Evolutionary conservation across 768 basidiomycete species (phyloP).

Genomic region (Strobilomyces dryophilus): DNA sequence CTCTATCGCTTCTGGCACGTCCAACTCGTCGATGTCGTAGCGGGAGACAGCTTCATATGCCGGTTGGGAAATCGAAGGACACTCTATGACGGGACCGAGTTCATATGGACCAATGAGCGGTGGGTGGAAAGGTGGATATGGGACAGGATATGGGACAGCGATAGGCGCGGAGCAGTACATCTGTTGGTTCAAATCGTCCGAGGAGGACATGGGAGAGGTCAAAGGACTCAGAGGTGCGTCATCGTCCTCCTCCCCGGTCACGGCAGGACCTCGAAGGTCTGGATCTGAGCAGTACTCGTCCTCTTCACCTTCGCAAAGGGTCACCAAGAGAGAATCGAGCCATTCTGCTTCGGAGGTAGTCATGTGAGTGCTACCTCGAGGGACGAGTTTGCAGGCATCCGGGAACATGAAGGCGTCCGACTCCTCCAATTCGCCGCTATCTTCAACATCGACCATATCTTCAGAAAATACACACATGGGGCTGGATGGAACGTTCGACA

Average conservation of each 20-base stretch:
- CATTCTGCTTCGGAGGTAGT: conserved; percentile 68
- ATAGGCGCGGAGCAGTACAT: conserved; percentile 45
- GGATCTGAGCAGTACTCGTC: conserved; percentile 50
- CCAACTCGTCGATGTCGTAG: conserved; percentile 57
- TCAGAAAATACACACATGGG: conserved; percentile 30
- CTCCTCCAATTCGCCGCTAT: conserved; percentile 39
- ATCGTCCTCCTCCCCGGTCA: conserved; percentile 61
- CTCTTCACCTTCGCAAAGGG: conserved; percentile 66
- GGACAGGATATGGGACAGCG: conserved; percentile 56
- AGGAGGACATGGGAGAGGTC: conserved; percentile 70
- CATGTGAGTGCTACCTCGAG: conserved; percentile 29
- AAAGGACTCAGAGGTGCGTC: conserved; percentile 51
- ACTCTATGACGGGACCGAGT: conserved; percentile 40
- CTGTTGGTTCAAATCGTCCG: conserved; percentile 60
- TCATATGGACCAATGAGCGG: conserved; percentile 52
- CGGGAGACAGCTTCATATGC: conserved; percentile 59
- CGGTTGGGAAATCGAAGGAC: conserved; percentile 37
- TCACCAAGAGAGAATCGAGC: conserved; percentile 78
- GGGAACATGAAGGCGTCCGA: conserved; percentile 78
- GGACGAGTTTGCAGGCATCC: conserved; percentile 58
- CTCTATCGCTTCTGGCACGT: conserved; percentile 79
- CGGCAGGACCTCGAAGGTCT: conserved; percentile 43
- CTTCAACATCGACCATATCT: conserved; percentile 46
- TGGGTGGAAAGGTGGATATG: conserved; percentile 61
- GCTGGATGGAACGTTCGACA: conserved; percentile 16